Evolutionary conservation across 23 red algal genomes (phyloP).

Genomic region (Pyropia yezoensis): DNA sequence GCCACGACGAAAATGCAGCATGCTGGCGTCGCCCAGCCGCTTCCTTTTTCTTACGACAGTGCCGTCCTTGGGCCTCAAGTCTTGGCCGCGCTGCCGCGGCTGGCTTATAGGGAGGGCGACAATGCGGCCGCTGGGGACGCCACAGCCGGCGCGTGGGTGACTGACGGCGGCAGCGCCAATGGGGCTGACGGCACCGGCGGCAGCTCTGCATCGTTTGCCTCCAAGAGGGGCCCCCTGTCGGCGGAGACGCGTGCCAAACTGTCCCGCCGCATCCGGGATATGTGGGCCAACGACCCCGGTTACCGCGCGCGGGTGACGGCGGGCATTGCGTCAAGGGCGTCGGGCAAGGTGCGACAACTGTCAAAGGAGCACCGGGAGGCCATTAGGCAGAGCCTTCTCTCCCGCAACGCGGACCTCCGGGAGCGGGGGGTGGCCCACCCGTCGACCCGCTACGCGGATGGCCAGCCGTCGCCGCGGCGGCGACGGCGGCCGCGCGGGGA

Average conservation of each 20-base stretch:
- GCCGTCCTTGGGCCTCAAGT: too few species aligned
- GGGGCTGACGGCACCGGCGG: background rate
- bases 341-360: background rate
- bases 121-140: too few species aligned
- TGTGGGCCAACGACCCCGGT: conserved; percentile 57
- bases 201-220: background rate
- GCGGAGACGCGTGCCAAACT: conserved; percentile 43
- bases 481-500: too few species aligned
- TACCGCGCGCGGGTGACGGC: conserved; percentile 28
- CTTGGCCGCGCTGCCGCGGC: too few species aligned
- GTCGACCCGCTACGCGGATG: too few species aligned
- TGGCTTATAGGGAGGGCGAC: too few species aligned
- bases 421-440: too few species aligned
- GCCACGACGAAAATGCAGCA: background rate
- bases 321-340: conserved; percentile 17
- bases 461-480: too few species aligned
- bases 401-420: background rate
- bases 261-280: conserved; percentile 27
- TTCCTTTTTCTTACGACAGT: too few species aligned
- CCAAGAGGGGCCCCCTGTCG: conserved; percentile 8
- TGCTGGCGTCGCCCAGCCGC: background rate
- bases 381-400: conserved; percentile 2
- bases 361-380: background rate
- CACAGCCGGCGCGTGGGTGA: too few species aligned
- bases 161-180: too few species aligned